Evolutionary conservation across 371 early-diverging fungal species (phyloP).

Genomic region (Lichtheimia corymbifera): DNA sequence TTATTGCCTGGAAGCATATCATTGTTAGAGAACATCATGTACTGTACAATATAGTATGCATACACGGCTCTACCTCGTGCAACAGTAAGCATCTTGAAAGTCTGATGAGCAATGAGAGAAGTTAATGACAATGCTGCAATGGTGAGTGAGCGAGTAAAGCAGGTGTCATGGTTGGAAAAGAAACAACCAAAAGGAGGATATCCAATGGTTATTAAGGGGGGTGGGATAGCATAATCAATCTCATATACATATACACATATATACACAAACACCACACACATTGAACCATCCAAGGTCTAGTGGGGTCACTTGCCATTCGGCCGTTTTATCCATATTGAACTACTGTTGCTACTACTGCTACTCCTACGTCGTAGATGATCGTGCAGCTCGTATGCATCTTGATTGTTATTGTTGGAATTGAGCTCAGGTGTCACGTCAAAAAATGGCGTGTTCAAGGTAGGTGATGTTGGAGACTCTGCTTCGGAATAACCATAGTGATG

Average conservation of each 20-base stretch:
- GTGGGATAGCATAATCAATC: not conserved
- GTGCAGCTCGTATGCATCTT: constrained; percentile 17
- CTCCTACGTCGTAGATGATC: not conserved
- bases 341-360: constrained; percentile 10
- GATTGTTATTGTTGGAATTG: not conserved
- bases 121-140: too few relatives aligned
- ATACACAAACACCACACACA: not conserved
- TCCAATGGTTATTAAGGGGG: not conserved
- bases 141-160: too few relatives aligned
- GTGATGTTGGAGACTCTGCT: constrained; percentile 41
- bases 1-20: too few relatives aligned
- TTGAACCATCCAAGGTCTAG: not conserved
- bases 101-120: too few relatives aligned
- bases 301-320: not conserved
- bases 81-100: too few relatives aligned
- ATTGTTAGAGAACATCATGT: too few relatives aligned
- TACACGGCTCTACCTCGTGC: too few relatives aligned
- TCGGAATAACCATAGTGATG: constrained; percentile 30
- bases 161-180: not conserved
- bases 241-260: not conserved
- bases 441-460: constrained; percentile 23
- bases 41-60: too few relatives aligned
- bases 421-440: constrained; percentile 18
- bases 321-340: constrained; percentile 5
- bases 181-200: not conserved